Base-by-base conservation (phyloP, 176 grass and related monocot genomes). In the Coix lacrymajobi region DNA sequence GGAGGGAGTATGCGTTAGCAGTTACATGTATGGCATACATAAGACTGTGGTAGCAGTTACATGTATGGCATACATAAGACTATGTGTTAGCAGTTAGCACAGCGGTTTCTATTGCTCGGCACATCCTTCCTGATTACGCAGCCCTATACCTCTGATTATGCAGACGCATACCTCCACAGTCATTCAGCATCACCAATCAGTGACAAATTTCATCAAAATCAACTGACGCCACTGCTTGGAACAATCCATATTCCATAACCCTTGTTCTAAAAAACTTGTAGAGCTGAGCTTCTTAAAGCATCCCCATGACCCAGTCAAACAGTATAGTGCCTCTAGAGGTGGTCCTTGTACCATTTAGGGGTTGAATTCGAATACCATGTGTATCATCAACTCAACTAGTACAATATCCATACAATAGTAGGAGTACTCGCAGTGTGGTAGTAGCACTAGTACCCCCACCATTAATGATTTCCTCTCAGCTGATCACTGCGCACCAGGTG, bases 371-470 rank as follows among this genome's bases (percentile, higher is more conserved):
- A 44, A 44, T 66, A 22, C 25, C 58, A 20, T 43, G 48, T 71
- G 3, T 46, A 63, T 34, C n/a, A 76, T 70, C 41, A 16, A 74
- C 30, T 70, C 32, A 71, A 76, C 40, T 70, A 69, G 25, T 63
- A 22, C 65, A 74, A 61, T 68, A 85, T 66, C 69, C 61, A 32
- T 19, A 43, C 30, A 40, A 43, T 48, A n/a, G 82, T 81, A 66
- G 40, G 25, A 80, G 22, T 74, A 52, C 43, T 3, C 0, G 8
- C 43, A 73, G 43, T 10, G 40, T 15, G 25, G 3, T 33, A 33
- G 76, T 69, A 45, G 24, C 29, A 28, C 44, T 37, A 85, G n/a
- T n/a, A n/a, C n/a, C n/a, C n/a, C n/a, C n/a, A n/a, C 52, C 56
- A 86, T 26, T 78, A 44, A 66, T 75, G 73, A 15, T 71, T 24